A percentile compares a stretch with the other conserved stretches of the same genome.
Evolutionary conservation across 257 asterid species (phyloP).

Genomic region (Nicotiana obtusifolia): DNA sequence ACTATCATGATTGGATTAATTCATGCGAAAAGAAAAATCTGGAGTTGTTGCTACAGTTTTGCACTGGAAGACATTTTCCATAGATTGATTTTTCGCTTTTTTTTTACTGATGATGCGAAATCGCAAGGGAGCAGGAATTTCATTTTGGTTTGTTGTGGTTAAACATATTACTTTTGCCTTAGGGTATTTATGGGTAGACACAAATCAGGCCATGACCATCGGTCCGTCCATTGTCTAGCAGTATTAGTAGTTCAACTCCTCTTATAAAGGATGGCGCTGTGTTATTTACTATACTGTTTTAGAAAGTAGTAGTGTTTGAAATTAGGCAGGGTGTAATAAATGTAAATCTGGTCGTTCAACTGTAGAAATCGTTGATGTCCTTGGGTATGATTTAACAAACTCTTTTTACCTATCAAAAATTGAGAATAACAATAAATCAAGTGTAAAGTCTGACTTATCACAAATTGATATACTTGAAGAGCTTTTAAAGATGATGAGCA

Average conservation of each 20-base stretch:
- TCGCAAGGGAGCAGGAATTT: background rate
- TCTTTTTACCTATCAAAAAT: too few species aligned
- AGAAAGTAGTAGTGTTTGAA: too few species aligned
- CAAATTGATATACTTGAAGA: too few species aligned
- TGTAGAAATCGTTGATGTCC: too few species aligned
- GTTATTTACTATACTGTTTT: background rate
- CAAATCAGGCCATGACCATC: background rate
- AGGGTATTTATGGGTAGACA: background rate
- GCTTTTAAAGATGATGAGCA: too few species aligned
- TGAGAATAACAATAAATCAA: too few species aligned
- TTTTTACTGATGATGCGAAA: background rate
- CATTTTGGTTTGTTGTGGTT: background rate
- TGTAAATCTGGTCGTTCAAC: too few species aligned
- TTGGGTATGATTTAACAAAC: too few species aligned
- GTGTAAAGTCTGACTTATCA: too few species aligned
- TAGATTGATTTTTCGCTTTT: background rate
- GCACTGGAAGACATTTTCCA: background rate
- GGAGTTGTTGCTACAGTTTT: background rate
- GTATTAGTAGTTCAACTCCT: background rate
- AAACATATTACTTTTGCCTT: background rate
- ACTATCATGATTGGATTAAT: slow-evolving; percentile 12
- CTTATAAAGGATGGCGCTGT: background rate
- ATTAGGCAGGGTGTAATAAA: too few species aligned
- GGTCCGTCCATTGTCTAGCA: background rate
- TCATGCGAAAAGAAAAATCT: background rate